A percentile compares a stretch with the other conserved stretches of the same genome.
phyloP scores from a whole-genome alignment of 2,329 filamentous ascomycete species.

The Fusarium nisikadoi region DNA sequence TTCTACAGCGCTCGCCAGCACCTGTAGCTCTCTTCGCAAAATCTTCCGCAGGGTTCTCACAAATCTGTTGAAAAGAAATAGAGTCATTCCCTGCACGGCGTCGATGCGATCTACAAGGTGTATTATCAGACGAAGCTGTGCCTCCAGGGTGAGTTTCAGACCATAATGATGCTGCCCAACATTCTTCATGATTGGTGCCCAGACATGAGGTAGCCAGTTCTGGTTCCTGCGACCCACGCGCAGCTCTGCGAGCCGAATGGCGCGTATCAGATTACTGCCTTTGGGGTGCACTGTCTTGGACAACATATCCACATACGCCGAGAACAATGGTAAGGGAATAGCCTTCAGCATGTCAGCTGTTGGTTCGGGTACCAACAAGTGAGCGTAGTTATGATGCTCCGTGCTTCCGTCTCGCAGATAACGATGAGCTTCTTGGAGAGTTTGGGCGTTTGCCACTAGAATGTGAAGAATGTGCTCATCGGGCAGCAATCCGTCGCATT shows the following conservation, averaged over 20 bases:
- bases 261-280: slow-evolving; percentile 46
- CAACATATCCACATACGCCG: slow-evolving; percentile 59
- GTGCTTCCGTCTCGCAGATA: slow-evolving; percentile 61
- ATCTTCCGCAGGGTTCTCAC: slow-evolving; percentile 43
- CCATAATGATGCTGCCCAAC: slow-evolving; percentile 46
- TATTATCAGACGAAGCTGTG: slow-evolving; percentile 47
- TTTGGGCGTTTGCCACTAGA: slow-evolving; percentile 64
- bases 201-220: slow-evolving; percentile 47
- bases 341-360: slow-evolving; percentile 37
- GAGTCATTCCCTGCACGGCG: slow-evolving; percentile 34
- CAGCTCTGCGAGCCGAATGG: slow-evolving; percentile 45
- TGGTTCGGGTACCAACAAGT: slow-evolving; percentile 40
- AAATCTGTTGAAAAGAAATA: slow-evolving; percentile 41
- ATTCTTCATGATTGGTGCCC: slow-evolving; percentile 50
- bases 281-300: slow-evolving; percentile 35
- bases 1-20: slow-evolving; percentile 32
- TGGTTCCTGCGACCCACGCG: slow-evolving; percentile 40
- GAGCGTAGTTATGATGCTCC: slow-evolving; percentile 14
- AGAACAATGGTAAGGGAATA: slow-evolving; percentile 53
- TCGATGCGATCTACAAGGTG: slow-evolving; percentile 46
- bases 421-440: slow-evolving; percentile 57
- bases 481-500: slow-evolving; percentile 59
- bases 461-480: slow-evolving; percentile 62
- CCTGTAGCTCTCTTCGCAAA: slow-evolving; percentile 41
- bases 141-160: slow-evolving; percentile 43